Base-by-base conservation (phyloP, 306 rosid genomes). In the Prunus fruticosa region DNA sequence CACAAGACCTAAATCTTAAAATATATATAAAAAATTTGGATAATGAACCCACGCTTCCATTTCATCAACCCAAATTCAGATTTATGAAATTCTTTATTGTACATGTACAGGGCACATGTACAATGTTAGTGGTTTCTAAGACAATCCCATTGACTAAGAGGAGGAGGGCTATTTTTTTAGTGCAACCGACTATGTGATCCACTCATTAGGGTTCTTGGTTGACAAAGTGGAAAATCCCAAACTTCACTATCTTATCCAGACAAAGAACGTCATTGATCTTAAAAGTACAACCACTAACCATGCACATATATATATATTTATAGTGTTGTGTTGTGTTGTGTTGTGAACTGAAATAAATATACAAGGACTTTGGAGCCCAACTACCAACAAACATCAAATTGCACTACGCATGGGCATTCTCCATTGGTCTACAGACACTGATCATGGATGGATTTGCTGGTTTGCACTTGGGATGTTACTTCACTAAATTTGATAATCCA, bases 141-240 rank as follows among this genome's bases (percentile, higher is more conserved):
- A 74, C 52, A 58, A 51, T 63, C 27, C 71, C 64, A 60, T 75
- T 80, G 83, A 74, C 79, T 67, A 46, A 73, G 19, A 47, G 19
- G 27, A 45, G 41, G 41, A 34, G 16, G 23, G 30, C 32, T 53
- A 56, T 49, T 54, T 62, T 63, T 28, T 25, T 4, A 81, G 84
- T 81, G 81, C 81, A 81, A 76, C 76, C 73, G 57, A 56, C 84
- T n/a, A 52, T 71, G 79, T 81, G 64, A 43, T 75, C 81, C 84
- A 71, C 81, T 76, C 25, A 64, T 3, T 28, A 13, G 53, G 30
- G 80, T 12, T 43, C 43, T 60, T 16, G 68, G n/a, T 32, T 38
- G 60, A 20, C 11, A 41, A 75, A 25, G 27, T 63, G 67, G 58
- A 53, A 76, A 28, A 18, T 5, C 45, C 52, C 45, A 27, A 46